Conservation (phyloP, 2,329 filamentous ascomycete genomes). For the Talaromyces sp. region DNA sequence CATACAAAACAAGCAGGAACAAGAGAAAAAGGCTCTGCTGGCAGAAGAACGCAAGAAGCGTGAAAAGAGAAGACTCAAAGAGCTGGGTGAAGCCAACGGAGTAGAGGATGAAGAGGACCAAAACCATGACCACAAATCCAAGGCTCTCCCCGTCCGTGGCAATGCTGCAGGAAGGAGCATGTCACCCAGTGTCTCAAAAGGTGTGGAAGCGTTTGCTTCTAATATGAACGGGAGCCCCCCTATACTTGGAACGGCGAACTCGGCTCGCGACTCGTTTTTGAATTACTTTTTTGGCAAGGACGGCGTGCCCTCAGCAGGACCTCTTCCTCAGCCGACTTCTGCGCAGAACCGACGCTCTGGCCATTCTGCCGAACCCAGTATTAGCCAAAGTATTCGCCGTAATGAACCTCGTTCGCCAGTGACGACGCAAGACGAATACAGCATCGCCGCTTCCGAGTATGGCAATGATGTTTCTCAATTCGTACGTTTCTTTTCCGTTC, state of each 20-base stretch:
- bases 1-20: conserved; percentile 89
- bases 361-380: conserved; percentile 72
- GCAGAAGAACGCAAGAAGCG: conserved; percentile 83
- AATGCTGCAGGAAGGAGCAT: conserved; percentile 65
- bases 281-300: conserved; percentile 99
- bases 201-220: conserved; percentile 58
- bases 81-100: conserved; percentile 72
- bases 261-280: conserved; percentile 81
- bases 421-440: conserved; percentile 41
- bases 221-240: conserved; percentile 66
- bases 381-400: conserved; percentile 75
- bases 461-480: conserved; percentile 40
- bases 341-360: conserved; percentile 61
- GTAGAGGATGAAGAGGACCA: conserved; percentile 61
- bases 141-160: conserved; percentile 55
- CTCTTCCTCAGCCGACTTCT: conserved; percentile 34
- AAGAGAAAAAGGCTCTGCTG: conserved; percentile 73
- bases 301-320: conserved; percentile 44
- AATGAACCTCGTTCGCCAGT: conserved; percentile 45
- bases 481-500: conserved; percentile 37
- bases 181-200: conserved; percentile 67
- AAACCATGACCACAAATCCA: conserved; percentile 49
- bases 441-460: conserved; percentile 29
- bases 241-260: conserved; percentile 56
- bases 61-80: conserved; percentile 76